phyloP scores from a whole-genome alignment of 495 filamentous ascomycete species.

The Neurospora sp. region DNA sequence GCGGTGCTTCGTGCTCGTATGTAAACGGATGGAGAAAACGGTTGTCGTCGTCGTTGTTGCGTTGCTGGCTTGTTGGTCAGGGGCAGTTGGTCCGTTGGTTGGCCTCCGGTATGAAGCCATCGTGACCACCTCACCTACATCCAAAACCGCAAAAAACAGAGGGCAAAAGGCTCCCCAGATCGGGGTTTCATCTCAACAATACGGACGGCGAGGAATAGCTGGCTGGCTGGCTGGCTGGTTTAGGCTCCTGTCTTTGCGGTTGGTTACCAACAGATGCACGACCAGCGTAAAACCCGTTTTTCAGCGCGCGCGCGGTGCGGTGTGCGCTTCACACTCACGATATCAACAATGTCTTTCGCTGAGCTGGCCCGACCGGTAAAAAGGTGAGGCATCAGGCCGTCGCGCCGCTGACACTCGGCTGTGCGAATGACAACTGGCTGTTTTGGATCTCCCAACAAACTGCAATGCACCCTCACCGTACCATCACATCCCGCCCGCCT shows the following conservation, averaged over 20 bases:
- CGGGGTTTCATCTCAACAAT: slow-evolving; percentile 2
- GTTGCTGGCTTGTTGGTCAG: not conserved
- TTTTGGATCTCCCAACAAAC: not conserved
- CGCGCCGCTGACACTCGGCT: not conserved
- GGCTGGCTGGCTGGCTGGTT: not conserved
- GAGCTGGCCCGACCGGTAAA: not conserved
- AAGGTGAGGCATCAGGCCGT: not conserved
- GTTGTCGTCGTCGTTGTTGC: not conserved
- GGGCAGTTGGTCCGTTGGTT: slow-evolving; percentile 1
- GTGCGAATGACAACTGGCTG: too few species aligned
- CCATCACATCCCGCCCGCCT: not conserved
- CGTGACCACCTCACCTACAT: not conserved
- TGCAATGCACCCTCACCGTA: not conserved
- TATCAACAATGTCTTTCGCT: not conserved
- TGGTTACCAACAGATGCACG: not conserved
- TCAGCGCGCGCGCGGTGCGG: not conserved
- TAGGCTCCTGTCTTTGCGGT: not conserved
- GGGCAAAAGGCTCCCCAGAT: slow-evolving; percentile 1
- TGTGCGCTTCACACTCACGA: not conserved
- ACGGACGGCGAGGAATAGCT: not conserved
- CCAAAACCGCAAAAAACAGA: not conserved
- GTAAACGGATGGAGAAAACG: not conserved
- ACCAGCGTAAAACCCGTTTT: not conserved
- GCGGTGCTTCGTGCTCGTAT: not conserved
- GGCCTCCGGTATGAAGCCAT: not conserved